Conservation (phyloP, 345 rosid species). For the Punica granatum region DNA sequence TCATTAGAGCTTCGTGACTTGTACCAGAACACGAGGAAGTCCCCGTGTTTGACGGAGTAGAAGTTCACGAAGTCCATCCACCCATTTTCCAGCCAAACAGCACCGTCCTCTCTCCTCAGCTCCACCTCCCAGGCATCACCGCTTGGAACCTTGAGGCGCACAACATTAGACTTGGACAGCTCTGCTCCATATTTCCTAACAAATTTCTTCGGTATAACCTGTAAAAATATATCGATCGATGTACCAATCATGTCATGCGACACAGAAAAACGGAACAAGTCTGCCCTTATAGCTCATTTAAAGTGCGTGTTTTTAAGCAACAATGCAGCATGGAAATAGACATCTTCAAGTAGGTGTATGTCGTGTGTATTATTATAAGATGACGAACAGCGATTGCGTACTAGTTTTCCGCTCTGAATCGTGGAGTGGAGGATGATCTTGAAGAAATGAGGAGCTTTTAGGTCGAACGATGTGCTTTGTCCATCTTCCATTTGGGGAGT, state of each 20-base stretch:
- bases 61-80: conserved; percentile 13
- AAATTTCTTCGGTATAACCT: conserved; percentile 20
- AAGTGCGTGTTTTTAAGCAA: too few species aligned
- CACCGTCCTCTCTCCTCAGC: neutral
- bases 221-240: neutral
- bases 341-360: too few species aligned
- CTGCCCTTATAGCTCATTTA: too few species aligned
- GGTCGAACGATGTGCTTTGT: too few species aligned
- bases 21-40: conserved; percentile 11
- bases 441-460: too few species aligned
- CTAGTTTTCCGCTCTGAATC: conserved; percentile 8
- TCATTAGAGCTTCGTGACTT: neutral
- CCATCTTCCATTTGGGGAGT: too few species aligned
- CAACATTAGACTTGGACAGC: neutral
- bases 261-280: too few species aligned
- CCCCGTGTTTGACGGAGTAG: conserved; percentile 9
- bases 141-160: conserved; percentile 6
- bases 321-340: neutral
- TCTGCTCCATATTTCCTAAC: conserved; percentile 10
- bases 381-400: neutral
- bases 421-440: conserved; percentile 13
- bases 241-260: too few species aligned
- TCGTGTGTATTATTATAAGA: too few species aligned
- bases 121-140: conserved; percentile 18
- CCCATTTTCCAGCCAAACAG: conserved; percentile 6